These are phyloP conservation scores for Ophiocordyceps sinensis DNA, from an alignment of 2,329 filamentous ascomycete genomes.

Conservation along the genomic window DNA sequence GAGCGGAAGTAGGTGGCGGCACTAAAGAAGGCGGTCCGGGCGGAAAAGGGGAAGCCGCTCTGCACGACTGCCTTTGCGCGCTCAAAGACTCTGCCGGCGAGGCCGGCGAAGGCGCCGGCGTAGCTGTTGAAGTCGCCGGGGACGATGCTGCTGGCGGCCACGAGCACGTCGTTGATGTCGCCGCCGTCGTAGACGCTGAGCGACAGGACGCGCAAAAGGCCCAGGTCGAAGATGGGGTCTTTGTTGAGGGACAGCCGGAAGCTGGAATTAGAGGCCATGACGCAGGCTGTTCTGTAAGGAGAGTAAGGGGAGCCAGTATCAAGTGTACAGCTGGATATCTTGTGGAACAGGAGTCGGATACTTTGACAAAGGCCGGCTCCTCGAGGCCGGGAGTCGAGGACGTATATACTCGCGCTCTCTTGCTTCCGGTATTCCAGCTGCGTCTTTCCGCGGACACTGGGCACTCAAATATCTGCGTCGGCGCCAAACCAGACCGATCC, in stretches of 20 bases:
- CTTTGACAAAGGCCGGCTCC: too few species aligned
- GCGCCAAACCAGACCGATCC: too few species aligned
- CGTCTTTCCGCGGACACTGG: too few species aligned
- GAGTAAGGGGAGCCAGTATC: too few species aligned
- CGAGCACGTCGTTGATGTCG: conserved; percentile 12
- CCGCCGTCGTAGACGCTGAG: background rate
- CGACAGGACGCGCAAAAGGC: background rate
- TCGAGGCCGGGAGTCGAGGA: too few species aligned
- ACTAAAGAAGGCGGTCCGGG: conserved; percentile 17
- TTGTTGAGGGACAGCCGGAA: background rate
- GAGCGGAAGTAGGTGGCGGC: conserved; percentile 25
- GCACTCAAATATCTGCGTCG: too few species aligned
- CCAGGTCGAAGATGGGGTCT: background rate
- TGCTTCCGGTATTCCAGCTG: too few species aligned
- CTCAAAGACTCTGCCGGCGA: conserved; percentile 8
- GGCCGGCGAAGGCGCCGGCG: conserved; percentile 6
- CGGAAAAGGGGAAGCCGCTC: conserved; percentile 9
- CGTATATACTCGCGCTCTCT: too few species aligned
- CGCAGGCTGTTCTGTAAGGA: too few species aligned
- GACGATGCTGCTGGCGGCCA: conserved; percentile 8
- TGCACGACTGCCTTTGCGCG: conserved; percentile 5
- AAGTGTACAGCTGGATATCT: too few species aligned
- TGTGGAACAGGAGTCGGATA: too few species aligned
- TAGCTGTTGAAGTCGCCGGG: conserved; percentile 11
- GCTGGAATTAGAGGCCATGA: background rate